These are phyloP conservation scores for Hsuehochloa calcarea DNA, from an alignment of 176 grass and related monocot genomes.

Conservation along the genomic window DNA sequence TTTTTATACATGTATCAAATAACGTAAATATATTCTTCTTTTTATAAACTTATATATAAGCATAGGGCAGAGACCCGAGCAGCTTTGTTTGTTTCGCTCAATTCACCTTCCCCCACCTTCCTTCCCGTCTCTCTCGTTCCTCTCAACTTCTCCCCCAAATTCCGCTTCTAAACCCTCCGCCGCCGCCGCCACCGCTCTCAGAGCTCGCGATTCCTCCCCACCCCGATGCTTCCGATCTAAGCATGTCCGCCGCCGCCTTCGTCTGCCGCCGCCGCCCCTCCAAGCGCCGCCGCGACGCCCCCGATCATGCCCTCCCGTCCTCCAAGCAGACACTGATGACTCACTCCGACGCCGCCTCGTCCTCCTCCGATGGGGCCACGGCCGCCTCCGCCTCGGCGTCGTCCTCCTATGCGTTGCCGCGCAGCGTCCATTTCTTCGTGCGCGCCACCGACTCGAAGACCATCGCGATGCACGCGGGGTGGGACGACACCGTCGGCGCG, in stretches of 20 bases:
- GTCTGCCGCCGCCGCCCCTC: slow-evolving; percentile 49
- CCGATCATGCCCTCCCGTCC: slow-evolving; percentile 40
- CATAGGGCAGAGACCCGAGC: no score
- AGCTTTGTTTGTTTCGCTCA: neutral
- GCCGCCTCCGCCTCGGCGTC: neutral
- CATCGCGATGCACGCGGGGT: slow-evolving; percentile 60
- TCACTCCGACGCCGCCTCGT: neutral
- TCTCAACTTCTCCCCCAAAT: slow-evolving; percentile 23
- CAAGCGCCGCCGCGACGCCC: slow-evolving; percentile 61
- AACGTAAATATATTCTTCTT: no score
- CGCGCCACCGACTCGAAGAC: slow-evolving; percentile 68
- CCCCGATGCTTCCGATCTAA: slow-evolving; percentile 60
- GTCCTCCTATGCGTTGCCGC: slow-evolving; percentile 1
- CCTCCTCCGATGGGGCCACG: neutral
- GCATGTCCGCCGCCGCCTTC: slow-evolving; percentile 45
- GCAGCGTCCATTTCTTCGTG: slow-evolving; percentile 75
- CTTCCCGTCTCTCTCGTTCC: neutral
- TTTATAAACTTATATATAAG: no score
- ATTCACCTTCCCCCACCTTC: neutral
- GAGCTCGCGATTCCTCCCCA: slow-evolving; percentile 16
- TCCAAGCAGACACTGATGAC: slow-evolving; percentile 34
- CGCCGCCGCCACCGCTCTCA: neutral
- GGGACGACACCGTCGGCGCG: slow-evolving; percentile 52
- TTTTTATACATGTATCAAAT: no score
- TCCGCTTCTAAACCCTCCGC: slow-evolving; percentile 46